These are phyloP conservation scores for Alternaria metachromatica DNA, from an alignment of 2,329 filamentous ascomycete genomes.

Conservation along the genomic window DNA sequence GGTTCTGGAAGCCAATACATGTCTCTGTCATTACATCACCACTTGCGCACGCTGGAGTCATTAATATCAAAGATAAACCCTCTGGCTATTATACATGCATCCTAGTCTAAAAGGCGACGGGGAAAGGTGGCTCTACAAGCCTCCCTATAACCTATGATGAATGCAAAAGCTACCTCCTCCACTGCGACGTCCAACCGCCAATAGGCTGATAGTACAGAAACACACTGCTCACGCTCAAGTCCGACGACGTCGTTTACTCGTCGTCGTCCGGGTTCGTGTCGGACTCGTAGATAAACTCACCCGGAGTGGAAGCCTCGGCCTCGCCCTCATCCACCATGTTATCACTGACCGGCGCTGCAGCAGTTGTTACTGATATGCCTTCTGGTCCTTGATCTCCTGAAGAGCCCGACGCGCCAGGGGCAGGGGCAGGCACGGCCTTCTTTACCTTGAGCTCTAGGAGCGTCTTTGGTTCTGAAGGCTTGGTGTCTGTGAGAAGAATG, in stretches of 20 bases:
- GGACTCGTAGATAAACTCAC: conserved; percentile 80
- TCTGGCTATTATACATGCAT: conserved; percentile 39
- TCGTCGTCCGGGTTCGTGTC: conserved; percentile 62
- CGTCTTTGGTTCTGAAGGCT: conserved; percentile 77
- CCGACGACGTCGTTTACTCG: conserved; percentile 26
- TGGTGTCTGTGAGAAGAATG: conserved; percentile 85
- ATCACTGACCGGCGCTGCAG: conserved; percentile 64
- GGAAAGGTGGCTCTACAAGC: conserved; percentile 35
- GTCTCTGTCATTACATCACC: neutral
- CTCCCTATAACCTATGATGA: conserved; percentile 30
- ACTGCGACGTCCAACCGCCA: conserved; percentile 11
- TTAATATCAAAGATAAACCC: conserved; percentile 16
- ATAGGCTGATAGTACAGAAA: conserved; percentile 37
- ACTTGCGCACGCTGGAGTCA: conserved; percentile 3
- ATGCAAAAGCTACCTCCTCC: conserved; percentile 26
- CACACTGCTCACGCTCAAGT: conserved; percentile 10
- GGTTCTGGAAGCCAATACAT: neutral
- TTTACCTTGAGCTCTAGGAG: conserved; percentile 92
- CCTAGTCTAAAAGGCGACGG: conserved; percentile 31
- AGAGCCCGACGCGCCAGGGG: conserved; percentile 53
- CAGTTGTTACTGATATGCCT: conserved; percentile 72
- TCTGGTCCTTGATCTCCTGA: conserved; percentile 40
- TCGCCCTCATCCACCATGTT: conserved; percentile 88
- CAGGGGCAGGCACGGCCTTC: conserved; percentile 64
- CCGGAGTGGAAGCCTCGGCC: conserved; percentile 73